Conservation (phyloP, 176 grass and related monocot species). For the Paspalum vaginatum region DNA sequence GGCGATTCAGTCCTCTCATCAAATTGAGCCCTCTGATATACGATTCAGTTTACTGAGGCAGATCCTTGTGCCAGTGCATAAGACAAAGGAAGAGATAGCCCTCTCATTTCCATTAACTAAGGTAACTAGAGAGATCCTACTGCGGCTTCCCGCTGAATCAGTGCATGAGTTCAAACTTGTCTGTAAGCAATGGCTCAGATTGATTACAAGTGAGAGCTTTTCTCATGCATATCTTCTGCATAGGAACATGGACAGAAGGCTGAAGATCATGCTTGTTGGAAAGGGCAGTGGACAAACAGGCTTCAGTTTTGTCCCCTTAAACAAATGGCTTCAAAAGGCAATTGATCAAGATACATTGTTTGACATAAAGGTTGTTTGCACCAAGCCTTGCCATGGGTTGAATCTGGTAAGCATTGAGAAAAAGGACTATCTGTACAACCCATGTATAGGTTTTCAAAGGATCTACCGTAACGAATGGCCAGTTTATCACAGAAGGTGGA, state of each 20-base stretch:
- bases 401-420: constrained; percentile 30
- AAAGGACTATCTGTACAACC: constrained; percentile 38
- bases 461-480: too few species aligned
- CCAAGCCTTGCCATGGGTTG: constrained; percentile 43
- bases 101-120: constrained; percentile 3
- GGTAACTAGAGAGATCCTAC: neutral
- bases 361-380: constrained; percentile 15
- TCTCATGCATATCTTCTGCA: neutral
- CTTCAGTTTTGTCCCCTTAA: constrained; percentile 4
- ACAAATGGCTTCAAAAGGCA: neutral
- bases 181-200: constrained; percentile 32
- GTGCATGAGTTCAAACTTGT: constrained; percentile 5
- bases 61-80: constrained; percentile 1
- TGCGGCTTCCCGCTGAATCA: constrained; percentile 28
- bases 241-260: constrained; percentile 23
- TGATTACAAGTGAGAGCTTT: constrained; percentile 29
- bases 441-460: constrained; percentile 28
- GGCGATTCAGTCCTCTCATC: neutral
- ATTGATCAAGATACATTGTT: neutral
- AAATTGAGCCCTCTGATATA: neutral
- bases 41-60: neutral
- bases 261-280: constrained; percentile 42
- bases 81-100: constrained; percentile 3
- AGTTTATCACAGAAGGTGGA: too few species aligned
- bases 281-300: neutral